phyloP scores from a whole-genome alignment of 495 filamentous ascomycete species.

The Trichoderma gamsii region DNA sequence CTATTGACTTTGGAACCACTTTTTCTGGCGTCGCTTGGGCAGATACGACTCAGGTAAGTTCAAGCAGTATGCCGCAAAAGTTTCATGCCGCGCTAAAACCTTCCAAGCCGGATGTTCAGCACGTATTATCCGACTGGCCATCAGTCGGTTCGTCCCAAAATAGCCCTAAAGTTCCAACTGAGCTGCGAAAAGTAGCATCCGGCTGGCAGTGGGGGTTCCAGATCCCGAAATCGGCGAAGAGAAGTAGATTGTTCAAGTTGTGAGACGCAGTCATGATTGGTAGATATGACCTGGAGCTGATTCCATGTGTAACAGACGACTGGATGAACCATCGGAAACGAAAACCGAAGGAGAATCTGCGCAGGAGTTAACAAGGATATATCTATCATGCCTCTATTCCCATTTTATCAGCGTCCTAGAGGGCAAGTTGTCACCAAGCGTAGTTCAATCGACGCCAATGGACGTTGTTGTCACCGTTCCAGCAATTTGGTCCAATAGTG shows the following conservation, averaged over 20 bases:
- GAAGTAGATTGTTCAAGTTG: conserved; percentile 21
- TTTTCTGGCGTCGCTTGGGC: conserved; percentile 26
- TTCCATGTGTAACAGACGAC: conserved; percentile 16
- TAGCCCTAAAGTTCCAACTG: conserved; percentile 38
- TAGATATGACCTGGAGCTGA: conserved; percentile 14
- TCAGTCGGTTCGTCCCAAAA: conserved; percentile 25
- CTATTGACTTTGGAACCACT: conserved; percentile 46
- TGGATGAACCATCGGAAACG: conserved; percentile 17
- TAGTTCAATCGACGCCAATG: conserved; percentile 26
- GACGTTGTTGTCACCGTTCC: conserved; percentile 49
- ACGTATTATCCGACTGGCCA: conserved; percentile 33
- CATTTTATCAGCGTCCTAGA: conserved; percentile 29
- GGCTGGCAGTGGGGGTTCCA: conserved; percentile 40
- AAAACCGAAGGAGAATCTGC: conserved; percentile 17
- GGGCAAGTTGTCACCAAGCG: conserved; percentile 26
- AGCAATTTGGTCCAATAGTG: conserved; percentile 49
- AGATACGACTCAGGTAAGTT: conserved; percentile 17
- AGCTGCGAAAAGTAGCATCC: conserved; percentile 28
- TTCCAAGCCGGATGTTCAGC: conserved; percentile 24
- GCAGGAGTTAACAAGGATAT: conserved; percentile 35
- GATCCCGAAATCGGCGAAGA: conserved; percentile 21
- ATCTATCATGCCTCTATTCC: conserved; percentile 32
- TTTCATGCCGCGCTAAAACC: conserved; percentile 16
- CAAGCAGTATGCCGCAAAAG: conserved; percentile 23
- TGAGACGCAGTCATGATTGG: conserved; percentile 10